Conservation (phyloP, 2,329 filamentous ascomycete genomes). For the Fusarium napiforme region DNA sequence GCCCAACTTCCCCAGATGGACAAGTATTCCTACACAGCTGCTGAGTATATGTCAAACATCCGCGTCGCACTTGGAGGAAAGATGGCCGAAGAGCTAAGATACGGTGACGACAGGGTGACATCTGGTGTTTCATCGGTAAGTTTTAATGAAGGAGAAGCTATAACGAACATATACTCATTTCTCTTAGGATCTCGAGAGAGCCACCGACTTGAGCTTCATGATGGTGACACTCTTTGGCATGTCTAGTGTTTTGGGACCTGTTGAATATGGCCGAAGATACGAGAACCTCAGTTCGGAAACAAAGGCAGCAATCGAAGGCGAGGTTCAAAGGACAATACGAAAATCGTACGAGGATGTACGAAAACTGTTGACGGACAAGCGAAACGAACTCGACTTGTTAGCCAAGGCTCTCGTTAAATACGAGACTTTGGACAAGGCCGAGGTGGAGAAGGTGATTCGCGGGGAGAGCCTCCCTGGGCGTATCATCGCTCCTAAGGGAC, state of each 20-base stretch:
- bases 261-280: conserved; percentile 87
- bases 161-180: conserved; percentile 41
- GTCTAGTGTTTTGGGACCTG: conserved; percentile 86
- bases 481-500: conserved; percentile 64
- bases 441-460: conserved; percentile 89
- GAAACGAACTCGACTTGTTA: conserved; percentile 86
- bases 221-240: conserved; percentile 94
- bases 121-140: conserved; percentile 84
- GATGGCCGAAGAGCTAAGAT: conserved; percentile 90
- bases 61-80: conserved; percentile 87
- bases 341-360: conserved; percentile 81
- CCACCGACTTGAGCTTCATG: conserved; percentile 83
- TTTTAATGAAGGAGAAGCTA: conserved; percentile 20
- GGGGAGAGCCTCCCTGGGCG: conserved; percentile 84
- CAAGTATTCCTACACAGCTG: conserved; percentile 87
- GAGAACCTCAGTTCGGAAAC: conserved; percentile 85
- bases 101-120: conserved; percentile 89
- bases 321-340: conserved; percentile 86
- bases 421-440: conserved; percentile 88
- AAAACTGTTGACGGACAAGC: conserved; percentile 76
- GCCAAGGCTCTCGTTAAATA: conserved; percentile 93
- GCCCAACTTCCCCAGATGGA: conserved; percentile 91
- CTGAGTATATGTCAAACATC: conserved; percentile 83
- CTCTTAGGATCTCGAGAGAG: conserved; percentile 79
- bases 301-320: conserved; percentile 84